Evolutionary conservation across 1,284 basidiomycete genomes (phyloP).

Genomic region (Papiliotrema nemorosa): DNA sequence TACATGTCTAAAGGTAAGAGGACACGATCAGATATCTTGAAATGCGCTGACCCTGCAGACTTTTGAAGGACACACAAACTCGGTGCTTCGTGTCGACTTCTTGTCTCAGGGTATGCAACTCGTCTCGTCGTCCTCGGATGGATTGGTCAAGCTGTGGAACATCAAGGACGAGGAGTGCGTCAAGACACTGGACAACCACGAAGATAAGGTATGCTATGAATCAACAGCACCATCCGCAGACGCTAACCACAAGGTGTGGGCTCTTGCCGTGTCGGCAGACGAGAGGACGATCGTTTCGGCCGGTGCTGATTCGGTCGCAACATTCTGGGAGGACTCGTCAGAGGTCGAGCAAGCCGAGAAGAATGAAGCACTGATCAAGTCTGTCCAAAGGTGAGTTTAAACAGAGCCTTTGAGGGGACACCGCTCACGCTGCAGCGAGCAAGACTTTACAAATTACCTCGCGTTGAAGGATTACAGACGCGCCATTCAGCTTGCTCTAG

Average conservation of each 20-base stretch:
- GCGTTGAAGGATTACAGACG: conserved; percentile 82
- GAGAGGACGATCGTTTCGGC: conserved; percentile 82
- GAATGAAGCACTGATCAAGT: conserved; percentile 64
- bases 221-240: background rate
- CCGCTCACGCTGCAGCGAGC: conserved; percentile 61
- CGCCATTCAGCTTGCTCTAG: conserved; percentile 85
- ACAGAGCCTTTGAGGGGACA: background rate
- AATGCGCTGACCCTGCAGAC: conserved; percentile 55
- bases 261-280: conserved; percentile 71
- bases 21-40: background rate
- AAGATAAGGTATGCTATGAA: conserved; percentile 72
- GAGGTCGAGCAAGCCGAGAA: conserved; percentile 67
- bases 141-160: conserved; percentile 94
- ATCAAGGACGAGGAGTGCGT: conserved; percentile 81
- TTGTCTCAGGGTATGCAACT: conserved; percentile 79
- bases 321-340: conserved; percentile 92
- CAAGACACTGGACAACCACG: conserved; percentile 89
- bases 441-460: conserved; percentile 90
- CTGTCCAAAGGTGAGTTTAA: conserved; percentile 68
- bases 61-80: conserved; percentile 95
- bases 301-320: conserved; percentile 88
- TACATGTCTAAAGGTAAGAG: conserved; percentile 68
- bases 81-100: conserved; percentile 90
- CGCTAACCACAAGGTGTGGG: conserved; percentile 67
- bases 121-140: conserved; percentile 85